A percentile compares a stretch with the other conserved stretches of the same genome.
Evolutionary conservation across 1,139 yeast species (phyloP).

Genomic region (Pichia cactophila): DNA sequence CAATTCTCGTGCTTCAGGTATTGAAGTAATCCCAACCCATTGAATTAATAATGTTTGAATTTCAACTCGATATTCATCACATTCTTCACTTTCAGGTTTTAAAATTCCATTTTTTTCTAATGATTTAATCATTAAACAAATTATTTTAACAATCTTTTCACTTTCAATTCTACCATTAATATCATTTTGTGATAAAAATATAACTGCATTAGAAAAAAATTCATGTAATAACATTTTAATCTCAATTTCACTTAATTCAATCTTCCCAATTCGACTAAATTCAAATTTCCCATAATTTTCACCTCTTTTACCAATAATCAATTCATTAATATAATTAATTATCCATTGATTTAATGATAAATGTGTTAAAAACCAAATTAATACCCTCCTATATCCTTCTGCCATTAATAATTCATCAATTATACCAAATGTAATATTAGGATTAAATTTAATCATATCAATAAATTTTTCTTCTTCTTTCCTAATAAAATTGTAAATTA

Average conservation of each 20-base stretch:
- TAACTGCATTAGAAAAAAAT: slow-evolving; percentile 49
- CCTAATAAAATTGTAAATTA: slow-evolving; percentile 39
- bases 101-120: slow-evolving; percentile 40
- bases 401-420: slow-evolving; percentile 67
- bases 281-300: slow-evolving; percentile 25
- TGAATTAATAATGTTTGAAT: slow-evolving; percentile 50
- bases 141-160: slow-evolving; percentile 42
- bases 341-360: slow-evolving; percentile 45
- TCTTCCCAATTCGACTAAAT: slow-evolving; percentile 49
- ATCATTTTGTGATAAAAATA: slow-evolving; percentile 36
- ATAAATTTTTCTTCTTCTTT: slow-evolving; percentile 36
- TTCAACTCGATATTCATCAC: slow-evolving; percentile 47
- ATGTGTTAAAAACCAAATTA: slow-evolving; percentile 65
- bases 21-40: slow-evolving; percentile 45
- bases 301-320: slow-evolving; percentile 50
- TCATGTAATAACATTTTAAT: slow-evolving; percentile 62
- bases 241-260: slow-evolving; percentile 50
- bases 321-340: slow-evolving; percentile 54
- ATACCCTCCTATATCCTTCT: slow-evolving; percentile 48
- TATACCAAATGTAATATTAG: slow-evolving; percentile 43
- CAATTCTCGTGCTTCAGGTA: slow-evolving; percentile 36
- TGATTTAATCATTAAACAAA: slow-evolving; percentile 55
- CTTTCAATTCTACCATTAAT: slow-evolving; percentile 32
- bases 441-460: slow-evolving; percentile 33
- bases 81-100: slow-evolving; percentile 33